A percentile compares a stretch with the other conserved stretches of the same genome.
Conservation (phyloP, 306 rosid species). For the Cicer bijugum region DNA sequence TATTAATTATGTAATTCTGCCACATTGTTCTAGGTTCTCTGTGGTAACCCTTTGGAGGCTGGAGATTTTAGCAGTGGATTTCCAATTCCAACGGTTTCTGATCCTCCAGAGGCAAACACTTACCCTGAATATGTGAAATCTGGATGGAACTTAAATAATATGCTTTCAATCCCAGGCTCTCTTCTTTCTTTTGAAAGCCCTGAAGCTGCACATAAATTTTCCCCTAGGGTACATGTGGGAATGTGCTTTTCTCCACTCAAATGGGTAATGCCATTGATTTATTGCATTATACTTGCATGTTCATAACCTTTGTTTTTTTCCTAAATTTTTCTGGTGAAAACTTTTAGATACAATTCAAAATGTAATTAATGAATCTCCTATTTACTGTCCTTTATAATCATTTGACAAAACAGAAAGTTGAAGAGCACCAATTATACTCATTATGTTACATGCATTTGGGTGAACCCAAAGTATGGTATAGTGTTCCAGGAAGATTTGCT, state of each 20-base stretch:
- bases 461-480: slow-evolving; percentile 79
- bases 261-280: slow-evolving; percentile 65
- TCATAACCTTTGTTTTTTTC: slow-evolving; percentile 31
- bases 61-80: slow-evolving; percentile 70
- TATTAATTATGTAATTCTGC: slow-evolving; percentile 45
- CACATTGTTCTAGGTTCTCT: slow-evolving; percentile 64
- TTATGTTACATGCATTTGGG: slow-evolving; percentile 77
- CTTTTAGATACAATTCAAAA: slow-evolving; percentile 3
- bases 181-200: slow-evolving; percentile 81
- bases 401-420: slow-evolving; percentile 65
- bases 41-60: slow-evolving; percentile 50
- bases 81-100: slow-evolving; percentile 59
- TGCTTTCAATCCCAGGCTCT: slow-evolving; percentile 62
- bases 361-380: slow-evolving; percentile 15
- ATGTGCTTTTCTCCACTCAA: slow-evolving; percentile 78
- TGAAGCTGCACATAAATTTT: slow-evolving; percentile 50
- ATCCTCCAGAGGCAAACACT: slow-evolving; percentile 39
- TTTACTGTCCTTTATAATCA: slow-evolving; percentile 13
- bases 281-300: slow-evolving; percentile 18
- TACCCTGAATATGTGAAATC: slow-evolving; percentile 57
- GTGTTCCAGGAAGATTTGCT: slow-evolving; percentile 63
- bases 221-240: slow-evolving; percentile 66
- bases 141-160: slow-evolving; percentile 85
- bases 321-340: slow-evolving; percentile 24
- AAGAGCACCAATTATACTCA: slow-evolving; percentile 76